Evolutionary conservation across 768 basidiomycete species (phyloP), one percentile per base, ranked within the genome.

Genomic region (Collybia mongolica): DNA sequence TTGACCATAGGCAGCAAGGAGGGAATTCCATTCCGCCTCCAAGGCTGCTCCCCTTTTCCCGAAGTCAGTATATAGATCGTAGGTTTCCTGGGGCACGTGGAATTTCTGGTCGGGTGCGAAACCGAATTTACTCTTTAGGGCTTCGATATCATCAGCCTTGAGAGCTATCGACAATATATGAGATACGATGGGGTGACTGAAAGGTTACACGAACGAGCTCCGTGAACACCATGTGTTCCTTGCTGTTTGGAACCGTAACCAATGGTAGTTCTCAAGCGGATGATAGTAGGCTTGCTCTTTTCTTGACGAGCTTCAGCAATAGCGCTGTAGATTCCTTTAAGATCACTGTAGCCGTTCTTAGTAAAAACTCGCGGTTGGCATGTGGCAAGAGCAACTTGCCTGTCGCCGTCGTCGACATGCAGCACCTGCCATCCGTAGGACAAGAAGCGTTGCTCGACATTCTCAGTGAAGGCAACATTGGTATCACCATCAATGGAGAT

Each of bases 401-500:
- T 74, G 70, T 93, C 86, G 46, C 93, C 93, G 52, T 93, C 74
- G 51, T 86, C 76, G 51, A 94, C 90, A 62, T 80, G 81, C 54
- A 95, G 81, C 50, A 95, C 92, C 55, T 97, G 88, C 95, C 95
- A 98, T 48, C 90, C 93, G 69, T 97, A 97, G 2, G 95, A 67
- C 64, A 84, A 72, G 79, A 94, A 97, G 49, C 95, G 85, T 64
- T 86, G 83, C 59, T 81, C 83, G 48, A 96, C 93, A 60, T 97
- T 83, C 71, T 98, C 95, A 38, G 95, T 98, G 79, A 98, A 98
- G 15, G 95, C 89, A 49, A 86, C 79, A 49, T 83, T 83, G 56
- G 94, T 98, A 71, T 93, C 83, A 55, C 95, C 95, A 65, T 98
- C 95, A 60, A 98, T 97, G 55, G 95, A 92, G 68, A 98, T 98